A percentile compares a stretch with the other conserved stretches of the same genome.
These are phyloP conservation scores for Bertia moriformis DNA, from an alignment of 2,329 filamentous ascomycete genomes.

Conservation along the genomic window DNA sequence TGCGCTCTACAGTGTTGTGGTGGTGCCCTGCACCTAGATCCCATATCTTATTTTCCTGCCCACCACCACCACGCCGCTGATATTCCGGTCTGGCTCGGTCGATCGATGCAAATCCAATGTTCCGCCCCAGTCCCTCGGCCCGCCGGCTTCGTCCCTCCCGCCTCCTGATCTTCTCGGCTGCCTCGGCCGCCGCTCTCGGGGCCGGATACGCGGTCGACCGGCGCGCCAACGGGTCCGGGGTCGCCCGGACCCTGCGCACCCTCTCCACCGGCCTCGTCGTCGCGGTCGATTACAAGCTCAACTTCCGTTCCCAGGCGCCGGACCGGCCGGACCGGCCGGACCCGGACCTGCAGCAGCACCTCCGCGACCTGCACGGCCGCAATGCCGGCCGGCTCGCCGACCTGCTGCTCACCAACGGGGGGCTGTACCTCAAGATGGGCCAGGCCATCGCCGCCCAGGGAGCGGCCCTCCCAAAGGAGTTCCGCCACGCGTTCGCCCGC, in stretches of 20 bases:
- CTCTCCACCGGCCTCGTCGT: constrained; percentile 43
- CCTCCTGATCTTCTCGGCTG: too few relatives aligned
- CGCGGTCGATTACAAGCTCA: constrained; percentile 56
- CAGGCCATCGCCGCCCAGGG: constrained; percentile 62
- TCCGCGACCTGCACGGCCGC: constrained; percentile 39
- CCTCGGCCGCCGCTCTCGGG: background rate
- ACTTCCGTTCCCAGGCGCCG: too few relatives aligned
- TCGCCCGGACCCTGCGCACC: constrained; percentile 44
- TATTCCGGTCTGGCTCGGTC: too few relatives aligned
- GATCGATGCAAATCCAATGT: too few relatives aligned
- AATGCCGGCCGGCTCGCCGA: constrained; percentile 50
- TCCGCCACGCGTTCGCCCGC: constrained; percentile 52
- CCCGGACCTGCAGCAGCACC: constrained; percentile 2
- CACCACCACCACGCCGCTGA: too few relatives aligned
- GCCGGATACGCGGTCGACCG: constrained; percentile 32
- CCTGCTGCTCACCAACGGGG: constrained; percentile 48
- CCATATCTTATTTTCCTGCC: too few relatives aligned
- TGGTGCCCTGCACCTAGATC: too few relatives aligned
- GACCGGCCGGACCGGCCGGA: too few relatives aligned
- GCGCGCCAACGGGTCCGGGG: constrained; percentile 42
- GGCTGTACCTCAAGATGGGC: constrained; percentile 57
- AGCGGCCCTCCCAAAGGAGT: constrained; percentile 50
- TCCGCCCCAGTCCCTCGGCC: too few relatives aligned
- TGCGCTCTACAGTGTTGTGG: too few relatives aligned
- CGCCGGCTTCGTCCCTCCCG: too few relatives aligned